Evolutionary conservation across 108 stramenopile genomes (phyloP), one percentile per base, ranked within the genome.

Genomic region (Epithemia pelagica): DNA sequence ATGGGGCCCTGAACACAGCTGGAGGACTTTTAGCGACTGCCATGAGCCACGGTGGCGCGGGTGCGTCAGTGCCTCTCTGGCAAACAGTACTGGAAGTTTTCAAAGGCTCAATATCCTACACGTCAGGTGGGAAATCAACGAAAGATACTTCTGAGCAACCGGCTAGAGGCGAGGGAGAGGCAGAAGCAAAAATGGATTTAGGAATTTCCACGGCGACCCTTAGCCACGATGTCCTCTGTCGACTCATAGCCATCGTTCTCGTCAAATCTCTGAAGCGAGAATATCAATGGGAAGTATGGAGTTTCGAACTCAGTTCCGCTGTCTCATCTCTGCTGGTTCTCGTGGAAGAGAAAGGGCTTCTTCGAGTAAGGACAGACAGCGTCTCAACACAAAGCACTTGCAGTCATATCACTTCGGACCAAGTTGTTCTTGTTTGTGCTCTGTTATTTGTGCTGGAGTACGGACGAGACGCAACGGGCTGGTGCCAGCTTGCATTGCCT

Each of bases 391-490:
- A 46, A 46, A 10, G 37, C 37, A 10, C 37, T 15, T 10, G 15
- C 15, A 46, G 7, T 5, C 33, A 2, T 5, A 15, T 73, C 58
- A 72, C 74, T 8, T 78, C 72, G 1, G 89, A 94, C 66, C 92
- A 94, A 72, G 74, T 89, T 28, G 53, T 82, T 25, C 71, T 94
- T 18, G 67, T 89, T 0, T 76, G 78, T 54, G 76, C 85, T 29
- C 23, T 94, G 5, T 71, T 91, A 19, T 74, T 86, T 29, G 58
- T 91, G 28, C 73, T 91, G 61, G 60, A 64, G 19, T 89, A 87
- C 61, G 92, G 92, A 1, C 82, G 92, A 25, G 92, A 94, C 70
- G 76, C 72, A 27, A 84, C 77, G 0, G 92, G 92, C 54, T 94
- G 92, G 92, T 79, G 73, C 52, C 70, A 75, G 70, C 61, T 74